These are phyloP conservation scores for Nissolia schottii DNA, from an alignment of 306 rosid species.

Conservation along the genomic window DNA sequence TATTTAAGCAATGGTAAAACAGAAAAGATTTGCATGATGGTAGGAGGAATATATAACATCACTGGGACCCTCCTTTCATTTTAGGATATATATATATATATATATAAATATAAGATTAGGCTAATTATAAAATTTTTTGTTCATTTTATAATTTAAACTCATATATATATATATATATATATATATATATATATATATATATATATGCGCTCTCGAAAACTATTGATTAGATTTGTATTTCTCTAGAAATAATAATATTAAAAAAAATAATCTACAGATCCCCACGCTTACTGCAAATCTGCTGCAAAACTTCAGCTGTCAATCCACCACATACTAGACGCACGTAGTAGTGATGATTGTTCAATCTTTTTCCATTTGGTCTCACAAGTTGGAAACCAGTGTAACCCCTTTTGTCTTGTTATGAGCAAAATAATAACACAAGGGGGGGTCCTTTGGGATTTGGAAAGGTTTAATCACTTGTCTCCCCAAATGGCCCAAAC, in stretches of 20 bases:
- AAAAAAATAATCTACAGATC: background rate
- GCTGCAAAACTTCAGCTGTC: conserved; percentile 29
- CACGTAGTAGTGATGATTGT: conserved; percentile 34
- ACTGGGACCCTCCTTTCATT: background rate
- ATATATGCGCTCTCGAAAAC: too few relatives aligned
- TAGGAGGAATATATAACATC: conserved; percentile 25
- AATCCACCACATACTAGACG: conserved; percentile 25
- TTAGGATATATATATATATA: conserved; percentile 14
- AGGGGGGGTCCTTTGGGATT: background rate
- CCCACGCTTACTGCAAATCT: conserved; percentile 17
- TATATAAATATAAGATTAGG: too few relatives aligned
- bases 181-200: conserved; percentile 9
- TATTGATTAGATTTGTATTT: background rate
- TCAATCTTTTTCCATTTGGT: conserved; percentile 35
- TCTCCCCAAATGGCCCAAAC: background rate
- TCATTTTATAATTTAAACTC: conserved; percentile 5
- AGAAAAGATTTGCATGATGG: conserved; percentile 39
- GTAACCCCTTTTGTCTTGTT: conserved; percentile 37
- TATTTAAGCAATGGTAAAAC: conserved; percentile 22
- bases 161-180: background rate
- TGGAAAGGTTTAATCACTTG: conserved; percentile 12
- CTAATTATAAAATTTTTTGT: too few relatives aligned
- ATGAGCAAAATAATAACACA: background rate
- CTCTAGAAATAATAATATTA: too few relatives aligned
- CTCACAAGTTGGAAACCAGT: conserved; percentile 42